Base-by-base conservation (phyloP, 495 filamentous ascomycete species). In the Aspergillus haitiensis region DNA sequence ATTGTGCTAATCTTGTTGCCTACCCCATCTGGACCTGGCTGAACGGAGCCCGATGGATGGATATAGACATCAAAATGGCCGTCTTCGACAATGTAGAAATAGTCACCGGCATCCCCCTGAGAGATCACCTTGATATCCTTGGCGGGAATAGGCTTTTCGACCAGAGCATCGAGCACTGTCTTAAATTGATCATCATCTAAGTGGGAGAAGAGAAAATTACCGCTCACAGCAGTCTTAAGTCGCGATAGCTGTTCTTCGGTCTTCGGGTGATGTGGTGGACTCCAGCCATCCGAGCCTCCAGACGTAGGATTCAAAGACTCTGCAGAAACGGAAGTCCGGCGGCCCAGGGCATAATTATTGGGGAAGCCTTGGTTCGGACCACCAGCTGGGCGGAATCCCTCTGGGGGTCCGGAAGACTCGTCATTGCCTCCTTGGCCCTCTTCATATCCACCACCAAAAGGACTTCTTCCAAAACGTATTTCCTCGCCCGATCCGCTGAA, bases 71-170 rank as follows among this genome's bases (percentile, higher is more conserved):
- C 92, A 66, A 98, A 98, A 15, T 81, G 79, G 33, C 94, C 94
- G 47, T 87, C 86, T 72, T 98, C 94, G 57, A 98, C 92, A 47
- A 98, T 87, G 70, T 98, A 98, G 75, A 98, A 98, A 79, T 90
- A 98, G 70, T 98, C 94, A 16, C 94, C 94, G 0, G 91, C 88
- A 67, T 98, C 94, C 27, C 94, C 94, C 79, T 98, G 94, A 21
- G 86, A 89, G 66, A 98, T 97, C 56, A 98, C 91, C 76, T 96
- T 96, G 74, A 97, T 97, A 63, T 85, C 93, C 77, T 92, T 95
- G 58, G 92, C 89, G 0, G 94, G 94, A 46, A 98, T 93, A 5
- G 90, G 88, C 75, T 97, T 97, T 74, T 98, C 94, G 54, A 95
- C 87, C 49, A 98, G 77, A 6, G 94, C 94, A 47, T 92, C 90